Percentiles rank a stretch among this genome's conserved stretches.
These are phyloP conservation scores for Nemophila menziesii DNA, from an alignment of 257 asterid species.

Conservation along the genomic window DNA sequence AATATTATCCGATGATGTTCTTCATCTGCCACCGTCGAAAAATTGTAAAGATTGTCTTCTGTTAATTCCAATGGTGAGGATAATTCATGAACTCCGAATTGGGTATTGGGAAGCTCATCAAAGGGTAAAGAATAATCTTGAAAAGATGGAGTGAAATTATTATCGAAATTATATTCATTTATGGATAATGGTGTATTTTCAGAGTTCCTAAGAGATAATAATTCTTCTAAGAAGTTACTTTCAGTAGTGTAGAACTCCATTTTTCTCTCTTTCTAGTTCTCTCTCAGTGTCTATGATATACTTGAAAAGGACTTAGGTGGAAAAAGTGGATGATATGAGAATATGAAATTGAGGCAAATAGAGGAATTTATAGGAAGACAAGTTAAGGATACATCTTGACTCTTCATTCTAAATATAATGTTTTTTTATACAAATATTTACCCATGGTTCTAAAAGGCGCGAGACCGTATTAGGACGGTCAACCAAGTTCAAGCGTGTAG, in stretches of 20 bases:
- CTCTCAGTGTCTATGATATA: not conserved
- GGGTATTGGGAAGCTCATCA: conserved; percentile 17
- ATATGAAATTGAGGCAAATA: conserved; percentile 14
- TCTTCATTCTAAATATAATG: no score
- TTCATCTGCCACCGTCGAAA: conserved; percentile 20
- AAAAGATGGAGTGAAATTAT: conserved; percentile 10
- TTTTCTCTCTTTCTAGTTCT: conserved; percentile 10
- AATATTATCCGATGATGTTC: conserved; percentile 11
- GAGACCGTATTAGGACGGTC: no score
- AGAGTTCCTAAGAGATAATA: conserved; percentile 26
- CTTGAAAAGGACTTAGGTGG: conserved; percentile 1
- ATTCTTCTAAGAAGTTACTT: conserved; percentile 36
- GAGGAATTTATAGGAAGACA: conserved; percentile 6
- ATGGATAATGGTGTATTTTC: conserved; percentile 12
- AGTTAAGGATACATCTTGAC: no score
- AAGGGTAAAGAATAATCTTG: conserved; percentile 18
- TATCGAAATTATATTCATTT: conserved; percentile 6
- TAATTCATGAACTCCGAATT: conserved; percentile 28
- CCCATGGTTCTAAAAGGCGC: no score
- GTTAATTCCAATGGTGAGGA: conserved; percentile 30
- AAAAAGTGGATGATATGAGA: conserved; percentile 9
- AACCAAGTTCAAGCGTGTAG: no score
- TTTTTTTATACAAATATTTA: no score
- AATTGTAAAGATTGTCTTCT: conserved; percentile 15
- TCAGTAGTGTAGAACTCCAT: conserved; percentile 42